Conservation (phyloP, 768 basidiomycete genomes). For the Suillus americanus region DNA sequence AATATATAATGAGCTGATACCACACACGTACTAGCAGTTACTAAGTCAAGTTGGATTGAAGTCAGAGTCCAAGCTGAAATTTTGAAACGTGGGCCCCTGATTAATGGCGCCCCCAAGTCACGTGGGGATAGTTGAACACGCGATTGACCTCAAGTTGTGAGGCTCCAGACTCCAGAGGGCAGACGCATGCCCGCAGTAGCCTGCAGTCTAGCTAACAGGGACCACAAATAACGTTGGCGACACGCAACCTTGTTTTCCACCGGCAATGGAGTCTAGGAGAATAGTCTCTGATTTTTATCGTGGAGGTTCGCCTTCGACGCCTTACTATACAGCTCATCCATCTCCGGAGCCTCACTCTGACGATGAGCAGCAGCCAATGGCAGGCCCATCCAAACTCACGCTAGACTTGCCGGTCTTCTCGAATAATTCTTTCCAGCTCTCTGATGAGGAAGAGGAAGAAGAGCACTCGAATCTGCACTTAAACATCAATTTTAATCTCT, state of each 20-base stretch:
- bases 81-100: background rate
- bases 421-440: background rate
- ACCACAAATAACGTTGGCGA: background rate
- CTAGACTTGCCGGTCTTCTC: background rate
- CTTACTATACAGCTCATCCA: constrained; percentile 33
- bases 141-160: background rate
- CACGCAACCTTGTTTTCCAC: background rate
- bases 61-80: too few relatives aligned
- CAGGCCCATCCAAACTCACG: background rate
- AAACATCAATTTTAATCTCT: constrained; percentile 15
- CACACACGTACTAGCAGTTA: too few relatives aligned
- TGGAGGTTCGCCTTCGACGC: constrained; percentile 16
- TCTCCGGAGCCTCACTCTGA: constrained; percentile 27
- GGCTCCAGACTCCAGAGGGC: background rate
- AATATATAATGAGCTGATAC: background rate
- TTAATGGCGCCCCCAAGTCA: background rate
- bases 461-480: constrained; percentile 24
- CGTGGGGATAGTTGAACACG: background rate
- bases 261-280: background rate
- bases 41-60: too few relatives aligned
- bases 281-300: background rate
- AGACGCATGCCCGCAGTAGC: constrained; percentile 1
- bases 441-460: constrained; percentile 13
- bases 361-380: background rate
- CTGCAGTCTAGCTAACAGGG: background rate